A percentile compares a stretch with the other conserved stretches of the same genome.
These are phyloP conservation scores for Microbotryum scabiosae DNA, from an alignment of 1,284 basidiomycete species.

Conservation along the genomic window DNA sequence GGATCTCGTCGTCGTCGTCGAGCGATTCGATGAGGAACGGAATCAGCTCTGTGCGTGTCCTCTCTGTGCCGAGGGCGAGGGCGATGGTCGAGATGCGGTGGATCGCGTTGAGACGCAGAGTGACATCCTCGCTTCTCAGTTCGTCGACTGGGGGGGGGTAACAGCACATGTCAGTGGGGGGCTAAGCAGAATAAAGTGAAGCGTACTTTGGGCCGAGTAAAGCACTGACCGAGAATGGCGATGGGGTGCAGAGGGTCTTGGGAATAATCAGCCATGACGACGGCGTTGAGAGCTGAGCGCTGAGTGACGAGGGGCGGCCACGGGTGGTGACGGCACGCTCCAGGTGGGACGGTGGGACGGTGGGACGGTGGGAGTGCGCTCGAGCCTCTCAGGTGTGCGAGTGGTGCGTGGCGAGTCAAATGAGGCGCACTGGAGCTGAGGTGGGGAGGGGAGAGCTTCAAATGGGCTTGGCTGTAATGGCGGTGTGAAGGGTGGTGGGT, in stretches of 20 bases:
- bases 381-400: too few relatives aligned
- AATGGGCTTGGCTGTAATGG: too few relatives aligned
- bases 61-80: constrained; percentile 88
- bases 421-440: too few relatives aligned
- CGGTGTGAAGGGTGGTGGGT: too few relatives aligned
- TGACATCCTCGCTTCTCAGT: constrained; percentile 88
- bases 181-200: not conserved
- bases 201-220: not conserved
- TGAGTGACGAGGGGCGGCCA: too few relatives aligned
- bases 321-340: too few relatives aligned
- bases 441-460: too few relatives aligned
- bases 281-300: too few relatives aligned
- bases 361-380: too few relatives aligned
- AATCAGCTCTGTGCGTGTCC: constrained; percentile 90
- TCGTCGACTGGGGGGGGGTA: constrained; percentile 57
- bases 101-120: constrained; percentile 88
- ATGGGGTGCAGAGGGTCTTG: constrained; percentile 30
- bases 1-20: constrained; percentile 98
- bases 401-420: too few relatives aligned
- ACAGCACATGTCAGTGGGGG: not conserved
- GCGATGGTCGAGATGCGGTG: constrained; percentile 98
- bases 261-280: not conserved
- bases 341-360: too few relatives aligned
- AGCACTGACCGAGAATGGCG: constrained; percentile 25
- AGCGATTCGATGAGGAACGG: constrained; percentile 96